These are phyloP conservation scores for Claviceps spartinae DNA, from an alignment of 2,329 filamentous ascomycete species.

Conservation along the genomic window DNA sequence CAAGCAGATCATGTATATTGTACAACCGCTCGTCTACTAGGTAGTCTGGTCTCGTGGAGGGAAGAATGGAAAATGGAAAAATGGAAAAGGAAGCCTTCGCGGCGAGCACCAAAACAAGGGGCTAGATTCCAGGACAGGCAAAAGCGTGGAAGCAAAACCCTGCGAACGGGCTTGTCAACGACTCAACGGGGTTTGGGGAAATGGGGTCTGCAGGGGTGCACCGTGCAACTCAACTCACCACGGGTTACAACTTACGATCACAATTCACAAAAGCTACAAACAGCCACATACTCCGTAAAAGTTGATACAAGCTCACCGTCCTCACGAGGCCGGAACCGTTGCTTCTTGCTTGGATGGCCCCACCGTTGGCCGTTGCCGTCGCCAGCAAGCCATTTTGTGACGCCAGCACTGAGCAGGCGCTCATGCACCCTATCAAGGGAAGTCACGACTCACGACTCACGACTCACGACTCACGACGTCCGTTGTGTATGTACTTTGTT, in stretches of 20 bases:
- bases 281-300: slow-evolving; percentile 3
- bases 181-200: background rate
- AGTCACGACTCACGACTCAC: background rate
- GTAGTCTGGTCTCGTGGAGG: no score
- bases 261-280: background rate
- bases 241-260: background rate
- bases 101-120: background rate
- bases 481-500: background rate
- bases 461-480: background rate
- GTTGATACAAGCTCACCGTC: background rate
- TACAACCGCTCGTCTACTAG: no score
- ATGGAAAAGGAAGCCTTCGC: no score
- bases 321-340: background rate
- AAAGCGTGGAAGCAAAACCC: background rate
- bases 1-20: no score
- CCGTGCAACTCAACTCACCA: background rate
- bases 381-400: background rate
- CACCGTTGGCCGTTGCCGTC: background rate
- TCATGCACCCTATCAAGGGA: background rate
- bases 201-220: background rate
- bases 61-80: no score
- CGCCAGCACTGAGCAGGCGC: background rate
- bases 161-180: background rate
- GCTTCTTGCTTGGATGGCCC: background rate
- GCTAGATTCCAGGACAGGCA: background rate